Conservation (phyloP, 768 basidiomycete species). For the Chalciporus piperatus region DNA sequence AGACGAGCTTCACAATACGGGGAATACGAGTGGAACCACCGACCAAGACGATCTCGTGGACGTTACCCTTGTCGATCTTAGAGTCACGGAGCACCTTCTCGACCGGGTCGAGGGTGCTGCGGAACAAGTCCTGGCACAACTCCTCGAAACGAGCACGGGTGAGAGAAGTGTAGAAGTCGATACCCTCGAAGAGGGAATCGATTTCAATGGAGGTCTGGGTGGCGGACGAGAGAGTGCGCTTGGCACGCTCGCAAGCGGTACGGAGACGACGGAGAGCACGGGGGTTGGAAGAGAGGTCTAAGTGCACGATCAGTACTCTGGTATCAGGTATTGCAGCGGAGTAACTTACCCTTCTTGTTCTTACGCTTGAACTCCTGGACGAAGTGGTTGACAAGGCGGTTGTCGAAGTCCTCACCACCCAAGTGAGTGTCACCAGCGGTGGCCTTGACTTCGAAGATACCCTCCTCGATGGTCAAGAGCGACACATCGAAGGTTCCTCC, state of each 20-base stretch:
- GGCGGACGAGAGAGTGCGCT: constrained; percentile 96
- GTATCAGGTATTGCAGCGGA: neutral
- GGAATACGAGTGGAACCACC: constrained; percentile 99
- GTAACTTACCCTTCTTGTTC: constrained; percentile 80
- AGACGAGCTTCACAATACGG: constrained; percentile 94
- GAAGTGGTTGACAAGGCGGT: constrained; percentile 96
- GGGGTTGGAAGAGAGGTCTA: constrained; percentile 85
- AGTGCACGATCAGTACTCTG: constrained; percentile 5
- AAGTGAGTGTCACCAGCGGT: constrained; percentile 98
- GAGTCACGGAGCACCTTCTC: constrained; percentile 98
- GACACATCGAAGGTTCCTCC: constrained; percentile 99
- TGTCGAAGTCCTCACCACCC: constrained; percentile 98
- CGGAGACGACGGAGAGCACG: constrained; percentile 97
- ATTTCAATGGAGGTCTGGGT: constrained; percentile 97
- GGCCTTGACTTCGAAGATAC: constrained; percentile 98
- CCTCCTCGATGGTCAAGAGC: constrained; percentile 93
- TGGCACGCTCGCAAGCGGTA: constrained; percentile 97
- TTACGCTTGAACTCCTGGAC: constrained; percentile 97
- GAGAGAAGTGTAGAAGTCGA: constrained; percentile 97
- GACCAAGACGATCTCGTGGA: constrained; percentile 96
- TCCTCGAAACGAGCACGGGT: constrained; percentile 99
- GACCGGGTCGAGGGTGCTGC: constrained; percentile 89
- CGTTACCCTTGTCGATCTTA: constrained; percentile 94
- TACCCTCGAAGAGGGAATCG: constrained; percentile 95
- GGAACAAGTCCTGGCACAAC: constrained; percentile 93